Conservation (phyloP, 176 grass and related monocot species). For the Rhynchospora tenuis region DNA sequence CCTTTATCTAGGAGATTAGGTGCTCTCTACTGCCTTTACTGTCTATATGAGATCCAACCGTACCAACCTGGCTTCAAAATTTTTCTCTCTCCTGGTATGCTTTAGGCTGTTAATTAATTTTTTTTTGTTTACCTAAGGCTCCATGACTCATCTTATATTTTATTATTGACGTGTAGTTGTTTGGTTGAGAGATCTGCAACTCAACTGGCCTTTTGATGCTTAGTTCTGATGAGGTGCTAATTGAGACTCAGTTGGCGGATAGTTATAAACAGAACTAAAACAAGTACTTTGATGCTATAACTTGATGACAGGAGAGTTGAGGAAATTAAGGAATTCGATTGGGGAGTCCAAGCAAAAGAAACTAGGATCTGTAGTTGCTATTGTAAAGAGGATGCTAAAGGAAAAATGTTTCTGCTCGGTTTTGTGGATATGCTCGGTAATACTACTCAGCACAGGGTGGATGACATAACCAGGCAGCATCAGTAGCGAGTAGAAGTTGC, state of each 20-base stretch:
- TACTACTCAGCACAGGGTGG: slow-evolving; percentile 34
- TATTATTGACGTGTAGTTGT: background rate
- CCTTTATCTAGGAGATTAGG: slow-evolving; percentile 48
- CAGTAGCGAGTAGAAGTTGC: slow-evolving; percentile 51
- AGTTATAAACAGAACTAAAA: background rate
- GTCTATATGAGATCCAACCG: slow-evolving; percentile 81
- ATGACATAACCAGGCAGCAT: slow-evolving; percentile 53
- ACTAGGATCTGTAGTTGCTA: slow-evolving; percentile 27
- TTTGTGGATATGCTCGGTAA: slow-evolving; percentile 65
- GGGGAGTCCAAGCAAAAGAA: slow-evolving; percentile 54
- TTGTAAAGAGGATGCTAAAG: slow-evolving; percentile 81
- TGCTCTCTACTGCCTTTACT: slow-evolving; percentile 91
- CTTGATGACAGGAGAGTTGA: slow-evolving; percentile 53
- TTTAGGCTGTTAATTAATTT: too few relatives aligned
- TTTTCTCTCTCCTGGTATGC: slow-evolving; percentile 67
- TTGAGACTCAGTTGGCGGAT: background rate
- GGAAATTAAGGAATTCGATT: slow-evolving; percentile 52
- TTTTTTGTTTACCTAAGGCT: too few relatives aligned
- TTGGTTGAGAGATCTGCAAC: background rate
- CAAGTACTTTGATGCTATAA: background rate
- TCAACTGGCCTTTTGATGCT: slow-evolving; percentile 5
- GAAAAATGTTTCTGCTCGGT: slow-evolving; percentile 66
- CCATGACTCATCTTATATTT: background rate
- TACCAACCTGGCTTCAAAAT: slow-evolving; percentile 76
- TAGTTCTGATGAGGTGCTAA: slow-evolving; percentile 12